A percentile compares a stretch with the other conserved stretches of the same genome.
These are phyloP conservation scores for Kalanchoe fedtschenkoi DNA, from an alignment of 164 flowering plant species.

Conservation along the genomic window DNA sequence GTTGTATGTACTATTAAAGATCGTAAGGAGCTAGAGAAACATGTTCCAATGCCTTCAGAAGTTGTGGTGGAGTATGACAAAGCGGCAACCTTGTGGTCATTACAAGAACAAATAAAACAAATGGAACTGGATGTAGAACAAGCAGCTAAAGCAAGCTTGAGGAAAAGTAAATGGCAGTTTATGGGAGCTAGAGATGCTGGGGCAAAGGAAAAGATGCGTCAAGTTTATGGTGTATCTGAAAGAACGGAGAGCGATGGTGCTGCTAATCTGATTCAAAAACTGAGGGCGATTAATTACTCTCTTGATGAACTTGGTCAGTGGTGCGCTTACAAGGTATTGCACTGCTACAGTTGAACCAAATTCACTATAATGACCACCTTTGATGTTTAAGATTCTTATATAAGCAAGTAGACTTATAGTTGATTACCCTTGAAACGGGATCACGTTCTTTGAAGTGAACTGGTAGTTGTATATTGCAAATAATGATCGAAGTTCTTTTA, in stretches of 20 bases:
- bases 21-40: conserved; percentile 87
- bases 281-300: conserved; percentile 96
- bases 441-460: neutral
- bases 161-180: conserved; percentile 95
- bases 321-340: conserved; percentile 91
- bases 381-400: neutral
- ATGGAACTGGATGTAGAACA: conserved; percentile 81
- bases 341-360: conserved; percentile 1
- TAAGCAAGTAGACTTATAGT: neutral
- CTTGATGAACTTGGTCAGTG: conserved; percentile 96
- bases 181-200: conserved; percentile 99
- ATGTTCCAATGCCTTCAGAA: conserved; percentile 95
- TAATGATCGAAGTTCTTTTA: conserved; percentile 5
- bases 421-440: neutral
- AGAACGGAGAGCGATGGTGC: conserved; percentile 99
- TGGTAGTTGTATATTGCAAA: neutral
- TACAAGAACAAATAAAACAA: conserved; percentile 88
- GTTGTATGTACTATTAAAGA: conserved; percentile 90
- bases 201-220: conserved; percentile 89
- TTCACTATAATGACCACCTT: neutral
- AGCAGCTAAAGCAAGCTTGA: conserved; percentile 78
- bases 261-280: conserved; percentile 81
- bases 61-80: conserved; percentile 89
- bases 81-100: conserved; percentile 81
- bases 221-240: conserved; percentile 95